Evolutionary conservation across 2,329 filamentous ascomycete species (phyloP), one percentile per base, ranked within the genome.

Genomic region (Trichoderma simmonsii): DNA sequence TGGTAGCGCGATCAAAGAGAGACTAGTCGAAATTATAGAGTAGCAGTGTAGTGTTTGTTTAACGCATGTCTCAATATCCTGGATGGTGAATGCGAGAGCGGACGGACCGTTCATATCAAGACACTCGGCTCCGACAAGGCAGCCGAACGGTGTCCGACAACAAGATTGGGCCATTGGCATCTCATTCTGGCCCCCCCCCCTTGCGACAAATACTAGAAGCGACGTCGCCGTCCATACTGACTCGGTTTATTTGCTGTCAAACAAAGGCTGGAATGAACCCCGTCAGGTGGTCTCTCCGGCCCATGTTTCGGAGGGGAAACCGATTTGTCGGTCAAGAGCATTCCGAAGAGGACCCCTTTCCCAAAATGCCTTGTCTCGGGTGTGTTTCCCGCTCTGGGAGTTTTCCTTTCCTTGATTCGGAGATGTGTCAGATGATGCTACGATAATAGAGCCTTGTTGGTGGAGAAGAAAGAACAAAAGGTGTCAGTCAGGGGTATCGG

Each of bases 401-500:
- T 26, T 34, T 51, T 32, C 26, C 56, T 34, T 43, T 36, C 9
- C n/a, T 39, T 26, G 39, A 48, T 54, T 39, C 18, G 21, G 26
- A 24, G 57, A 34, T 14, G 66, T 36, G 28, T 48, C 65, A 48
- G 66, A 67, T 57, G 54, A 32, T 51, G 28, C n/a, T 48, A 60
- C 36, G 26, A 51, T 26, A 26, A 39, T 51, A 21, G 26, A 43
- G 48, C 56, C 28, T 66, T 56, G 28, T 24, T 26, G 28, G 66
- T 61, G 56, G 56, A 15, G 54, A 60, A 34, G 5, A 51, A 51
- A 24, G 12, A 39, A 28, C 48, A 57, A 28, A 21, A 68, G 15
- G 30, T 61, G 39, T 70, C 66, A 70, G 66, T 70, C 66, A 70
- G 66, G 66, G 66, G 66, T 12, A 62, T 70, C 66, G 66, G 66